These are phyloP conservation scores for Heterobasidion parviporum DNA, from an alignment of 1,284 basidiomycete species.

Conservation along the genomic window DNA sequence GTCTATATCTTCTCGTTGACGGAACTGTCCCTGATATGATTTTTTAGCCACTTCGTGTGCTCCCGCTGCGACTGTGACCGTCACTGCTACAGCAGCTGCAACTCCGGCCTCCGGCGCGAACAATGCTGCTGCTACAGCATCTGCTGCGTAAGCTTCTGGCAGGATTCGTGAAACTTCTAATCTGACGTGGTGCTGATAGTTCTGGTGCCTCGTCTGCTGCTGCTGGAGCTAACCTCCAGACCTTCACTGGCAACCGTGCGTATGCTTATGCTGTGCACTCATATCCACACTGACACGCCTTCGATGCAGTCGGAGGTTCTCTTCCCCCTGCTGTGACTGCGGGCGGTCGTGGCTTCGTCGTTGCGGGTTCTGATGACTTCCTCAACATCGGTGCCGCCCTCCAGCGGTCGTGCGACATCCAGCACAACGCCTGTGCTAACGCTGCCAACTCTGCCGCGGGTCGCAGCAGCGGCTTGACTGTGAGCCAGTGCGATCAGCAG, in stretches of 20 bases:
- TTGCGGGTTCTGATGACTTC: slow-evolving; percentile 35
- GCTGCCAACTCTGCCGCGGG: slow-evolving; percentile 12
- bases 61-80: slow-evolving; percentile 11
- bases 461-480: slow-evolving; percentile 11
- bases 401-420: slow-evolving; percentile 49
- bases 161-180: not conserved
- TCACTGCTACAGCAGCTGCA: slow-evolving; percentile 16
- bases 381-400: slow-evolving; percentile 41
- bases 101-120: slow-evolving; percentile 3
- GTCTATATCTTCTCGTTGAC: slow-evolving; percentile 8
- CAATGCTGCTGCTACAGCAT: slow-evolving; percentile 4
- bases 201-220: slow-evolving; percentile 13
- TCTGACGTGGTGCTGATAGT: slow-evolving; percentile 6
- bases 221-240: slow-evolving; percentile 16
- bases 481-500: slow-evolving; percentile 18
- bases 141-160: slow-evolving; percentile 9
- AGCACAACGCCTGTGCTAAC: slow-evolving; percentile 33
- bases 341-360: slow-evolving; percentile 37
- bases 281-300: not conserved
- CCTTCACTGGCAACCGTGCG: slow-evolving; percentile 37
- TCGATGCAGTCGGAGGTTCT: slow-evolving; percentile 27
- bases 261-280: not conserved
- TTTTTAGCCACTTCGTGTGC: slow-evolving; percentile 8
- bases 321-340: slow-evolving; percentile 32
- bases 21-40: not conserved